phyloP scores from a whole-genome alignment of 2,329 filamentous ascomycete species.

The Pseudocercospora eumusae region DNA sequence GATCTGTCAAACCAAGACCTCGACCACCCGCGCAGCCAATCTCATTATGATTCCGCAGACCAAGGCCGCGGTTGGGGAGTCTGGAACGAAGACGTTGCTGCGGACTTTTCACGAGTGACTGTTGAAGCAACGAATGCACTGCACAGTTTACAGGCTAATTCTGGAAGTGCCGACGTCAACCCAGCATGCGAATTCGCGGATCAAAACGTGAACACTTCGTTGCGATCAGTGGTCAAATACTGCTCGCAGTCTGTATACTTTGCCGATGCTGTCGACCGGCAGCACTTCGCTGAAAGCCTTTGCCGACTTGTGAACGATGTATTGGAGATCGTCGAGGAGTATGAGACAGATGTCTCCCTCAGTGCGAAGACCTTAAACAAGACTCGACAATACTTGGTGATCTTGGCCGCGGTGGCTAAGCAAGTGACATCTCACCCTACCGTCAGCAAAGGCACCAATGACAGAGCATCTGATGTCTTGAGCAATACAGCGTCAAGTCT shows the following conservation, averaged over 20 bases:
- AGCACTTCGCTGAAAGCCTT: constrained; percentile 48
- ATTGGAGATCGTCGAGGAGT: constrained; percentile 23
- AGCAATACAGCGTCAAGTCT: constrained; percentile 42
- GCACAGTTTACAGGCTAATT: background rate
- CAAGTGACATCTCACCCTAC: constrained; percentile 38
- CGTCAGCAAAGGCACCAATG: constrained; percentile 23
- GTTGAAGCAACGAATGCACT: constrained; percentile 32
- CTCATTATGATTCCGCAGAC: constrained; percentile 42
- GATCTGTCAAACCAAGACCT: constrained; percentile 46
- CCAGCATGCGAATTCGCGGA: background rate
- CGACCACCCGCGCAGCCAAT: constrained; percentile 45
- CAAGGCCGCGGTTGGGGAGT: constrained; percentile 48
- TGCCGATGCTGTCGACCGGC: constrained; percentile 57
- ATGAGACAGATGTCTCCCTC: background rate
- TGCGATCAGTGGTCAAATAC: constrained; percentile 54
- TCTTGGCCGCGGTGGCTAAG: constrained; percentile 37
- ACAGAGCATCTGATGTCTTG: constrained; percentile 38
- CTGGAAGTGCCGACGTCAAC: background rate
- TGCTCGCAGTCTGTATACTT: constrained; percentile 54
- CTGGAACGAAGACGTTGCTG: constrained; percentile 59
- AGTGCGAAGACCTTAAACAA: background rate
- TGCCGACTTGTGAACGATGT: constrained; percentile 45
- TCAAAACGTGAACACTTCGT: constrained; percentile 34
- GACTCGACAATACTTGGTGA: constrained; percentile 31
- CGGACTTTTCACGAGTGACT: constrained; percentile 46